These are phyloP conservation scores for Cydonia oblonga DNA, from an alignment of 331 rosid species.

Conservation along the genomic window DNA sequence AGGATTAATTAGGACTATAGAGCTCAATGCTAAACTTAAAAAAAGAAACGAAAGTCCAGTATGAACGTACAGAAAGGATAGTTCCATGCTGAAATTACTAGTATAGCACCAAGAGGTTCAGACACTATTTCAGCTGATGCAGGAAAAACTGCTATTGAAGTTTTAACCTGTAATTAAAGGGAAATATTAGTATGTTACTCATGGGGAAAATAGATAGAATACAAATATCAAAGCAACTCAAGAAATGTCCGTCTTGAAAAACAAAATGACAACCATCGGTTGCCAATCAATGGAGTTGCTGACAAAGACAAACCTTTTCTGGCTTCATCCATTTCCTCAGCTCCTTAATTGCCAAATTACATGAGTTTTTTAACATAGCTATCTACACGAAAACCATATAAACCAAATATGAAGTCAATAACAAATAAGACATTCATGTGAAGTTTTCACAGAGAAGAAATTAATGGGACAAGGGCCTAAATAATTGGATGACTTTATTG, in stretches of 20 bases:
- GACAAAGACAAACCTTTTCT: slow-evolving; percentile 48
- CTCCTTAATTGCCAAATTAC: slow-evolving; percentile 42
- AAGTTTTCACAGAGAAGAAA: not conserved
- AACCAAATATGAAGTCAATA: not conserved
- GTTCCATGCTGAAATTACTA: slow-evolving; percentile 91
- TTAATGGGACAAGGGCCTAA: not conserved
- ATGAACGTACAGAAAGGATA: slow-evolving; percentile 81
- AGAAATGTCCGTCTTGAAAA: not conserved
- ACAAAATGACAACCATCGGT: not conserved
- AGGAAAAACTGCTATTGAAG: slow-evolving; percentile 66
- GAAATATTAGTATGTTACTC: not conserved
- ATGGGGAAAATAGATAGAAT: not conserved
- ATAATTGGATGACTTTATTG: not conserved
- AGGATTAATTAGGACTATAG: not conserved
- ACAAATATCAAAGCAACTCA: not conserved
- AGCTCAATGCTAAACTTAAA: not conserved
- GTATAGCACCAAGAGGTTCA: slow-evolving; percentile 82
- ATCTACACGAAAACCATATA: slow-evolving; percentile 38
- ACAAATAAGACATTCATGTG: not conserved
- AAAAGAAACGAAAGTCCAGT: slow-evolving; percentile 3
- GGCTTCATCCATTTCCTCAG: slow-evolving; percentile 68
- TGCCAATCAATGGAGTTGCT: not conserved
- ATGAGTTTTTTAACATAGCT: slow-evolving; percentile 56
- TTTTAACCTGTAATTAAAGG: slow-evolving; percentile 50
- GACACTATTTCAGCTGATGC: slow-evolving; percentile 92